These are phyloP conservation scores for Globisporangium cystogenes DNA, from an alignment of 352 stramenopile genomes.

Conservation along the genomic window DNA sequence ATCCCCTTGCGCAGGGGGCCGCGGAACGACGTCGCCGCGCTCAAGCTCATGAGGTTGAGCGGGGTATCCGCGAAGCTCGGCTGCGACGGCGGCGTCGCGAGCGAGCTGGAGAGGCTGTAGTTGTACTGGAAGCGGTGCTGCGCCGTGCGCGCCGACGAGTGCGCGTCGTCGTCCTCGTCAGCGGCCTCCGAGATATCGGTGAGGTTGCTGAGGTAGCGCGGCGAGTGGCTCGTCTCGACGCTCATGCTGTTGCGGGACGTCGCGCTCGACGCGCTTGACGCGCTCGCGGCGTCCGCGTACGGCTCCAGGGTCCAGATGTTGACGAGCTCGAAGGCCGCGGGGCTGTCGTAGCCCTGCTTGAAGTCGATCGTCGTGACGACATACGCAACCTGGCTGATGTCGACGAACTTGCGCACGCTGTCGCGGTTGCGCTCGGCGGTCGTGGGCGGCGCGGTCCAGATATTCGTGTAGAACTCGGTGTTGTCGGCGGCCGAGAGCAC, in stretches of 20 bases:
- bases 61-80: background rate
- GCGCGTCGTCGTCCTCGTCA: conserved; percentile 11
- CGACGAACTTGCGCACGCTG: conserved; percentile 39
- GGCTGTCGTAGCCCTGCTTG: conserved; percentile 48
- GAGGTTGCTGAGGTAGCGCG: conserved; percentile 14
- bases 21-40: conserved; percentile 6
- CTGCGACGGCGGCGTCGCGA: conserved; percentile 4
- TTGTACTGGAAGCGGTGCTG: background rate
- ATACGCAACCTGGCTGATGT: conserved; percentile 76
- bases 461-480: conserved; percentile 81
- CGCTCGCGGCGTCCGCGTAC: conserved; percentile 5
- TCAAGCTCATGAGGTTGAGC: background rate
- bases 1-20: conserved; percentile 25
- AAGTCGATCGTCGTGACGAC: conserved; percentile 75
- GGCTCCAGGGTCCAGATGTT: conserved; percentile 55
- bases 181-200: conserved; percentile 12
- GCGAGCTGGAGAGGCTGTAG: conserved; percentile 9
- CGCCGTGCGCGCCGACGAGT: background rate
- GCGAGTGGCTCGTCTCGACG: conserved; percentile 19
- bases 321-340: conserved; percentile 19
- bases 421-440: conserved; percentile 14
- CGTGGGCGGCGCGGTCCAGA: conserved; percentile 38
- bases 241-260: conserved; percentile 13
- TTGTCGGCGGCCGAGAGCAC: conserved; percentile 39
- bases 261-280: background rate